Base-by-base conservation (phyloP, 2,329 filamentous ascomycete species). In the Ilyonectria sp. region DNA sequence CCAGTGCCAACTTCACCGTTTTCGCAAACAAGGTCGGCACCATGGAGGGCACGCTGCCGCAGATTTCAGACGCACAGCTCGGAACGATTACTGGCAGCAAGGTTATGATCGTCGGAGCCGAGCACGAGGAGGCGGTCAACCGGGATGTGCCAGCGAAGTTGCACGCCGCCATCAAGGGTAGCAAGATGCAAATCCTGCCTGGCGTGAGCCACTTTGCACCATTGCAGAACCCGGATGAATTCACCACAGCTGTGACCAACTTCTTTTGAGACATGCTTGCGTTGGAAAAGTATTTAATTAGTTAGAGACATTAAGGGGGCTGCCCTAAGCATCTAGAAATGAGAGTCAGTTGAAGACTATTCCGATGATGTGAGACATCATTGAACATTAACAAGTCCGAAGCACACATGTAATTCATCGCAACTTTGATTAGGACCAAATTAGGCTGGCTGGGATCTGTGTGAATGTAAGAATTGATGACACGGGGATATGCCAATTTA, bases 171-270 rank as follows among this genome's bases (percentile, higher is more conserved):
- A 82, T 84, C 54, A 69, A 72, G n/a, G 79, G 79, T 3, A 84
- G 82, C 63, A 73, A 74, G 59, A 61, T 81, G 50, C 71, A 77
- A 43, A 81, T 79, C 8, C 68, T 84, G 66, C 75, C 65, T 2
- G 77, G 76, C 1, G 82, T 83, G 6, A 83, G 82, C 66, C 82
- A 84, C 66, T 84, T 84, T 69, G 82, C 82, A 40, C 82, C 82
- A 1, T 37, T 83, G 17, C 82, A 84, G 69, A 78, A 84, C 69
- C 80, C 82, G 3, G 73, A 70, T 2, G 75, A 79, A 67, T 82
- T 82, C 56, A 74, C 79, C 2, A 63, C 68, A 13, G 78, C 78
- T 21, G 72, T 81, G 6, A 67, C 76, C 67, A 65, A 72, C 26
- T 81, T 79, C 46, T 64, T 74, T n/a, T n/a, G 29, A 10, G n/a